These are phyloP conservation scores for Colletotrichum spaethianum DNA, from an alignment of 2,329 filamentous ascomycete species.

Conservation along the genomic window DNA sequence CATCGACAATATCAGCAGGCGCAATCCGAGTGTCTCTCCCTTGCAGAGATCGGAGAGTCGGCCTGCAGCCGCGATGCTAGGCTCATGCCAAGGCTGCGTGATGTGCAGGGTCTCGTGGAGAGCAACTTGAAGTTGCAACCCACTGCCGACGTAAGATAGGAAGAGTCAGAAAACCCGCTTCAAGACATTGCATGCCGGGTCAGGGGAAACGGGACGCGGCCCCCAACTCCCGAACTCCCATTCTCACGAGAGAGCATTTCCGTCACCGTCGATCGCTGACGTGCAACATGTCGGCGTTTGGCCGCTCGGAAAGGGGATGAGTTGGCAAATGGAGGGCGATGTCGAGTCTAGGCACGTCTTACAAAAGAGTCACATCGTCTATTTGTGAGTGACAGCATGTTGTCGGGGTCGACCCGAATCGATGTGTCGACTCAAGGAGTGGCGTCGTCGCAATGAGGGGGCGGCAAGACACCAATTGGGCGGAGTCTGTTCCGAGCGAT, in stretches of 20 bases:
- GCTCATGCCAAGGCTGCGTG: conserved; percentile 3
- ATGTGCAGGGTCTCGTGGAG: neutral
- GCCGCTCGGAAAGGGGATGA: neutral
- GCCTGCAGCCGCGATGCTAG: neutral
- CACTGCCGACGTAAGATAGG: neutral
- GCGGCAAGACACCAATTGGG: neutral
- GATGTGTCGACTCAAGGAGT: neutral
- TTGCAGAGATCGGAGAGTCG: neutral
- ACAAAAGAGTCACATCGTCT: neutral
- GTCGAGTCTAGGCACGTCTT: neutral
- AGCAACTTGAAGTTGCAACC: neutral
- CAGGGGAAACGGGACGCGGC: neutral
- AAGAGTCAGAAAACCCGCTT: neutral
- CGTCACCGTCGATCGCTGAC: neutral
- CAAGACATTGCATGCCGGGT: conserved; percentile 1
- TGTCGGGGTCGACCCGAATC: neutral
- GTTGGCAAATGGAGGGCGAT: neutral
- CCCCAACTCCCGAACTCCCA: neutral
- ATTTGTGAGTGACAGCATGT: neutral
- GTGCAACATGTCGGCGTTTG: neutral
- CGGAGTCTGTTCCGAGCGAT: neutral
- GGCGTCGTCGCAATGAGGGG: neutral
- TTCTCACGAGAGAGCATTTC: neutral
- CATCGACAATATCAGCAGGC: neutral
- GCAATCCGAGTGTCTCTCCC: neutral